Percentiles rank a stretch among this genome's conserved stretches.
Evolutionary conservation across 1,284 basidiomycete genomes (phyloP).

Genomic region (Bjerkandera adusta): DNA sequence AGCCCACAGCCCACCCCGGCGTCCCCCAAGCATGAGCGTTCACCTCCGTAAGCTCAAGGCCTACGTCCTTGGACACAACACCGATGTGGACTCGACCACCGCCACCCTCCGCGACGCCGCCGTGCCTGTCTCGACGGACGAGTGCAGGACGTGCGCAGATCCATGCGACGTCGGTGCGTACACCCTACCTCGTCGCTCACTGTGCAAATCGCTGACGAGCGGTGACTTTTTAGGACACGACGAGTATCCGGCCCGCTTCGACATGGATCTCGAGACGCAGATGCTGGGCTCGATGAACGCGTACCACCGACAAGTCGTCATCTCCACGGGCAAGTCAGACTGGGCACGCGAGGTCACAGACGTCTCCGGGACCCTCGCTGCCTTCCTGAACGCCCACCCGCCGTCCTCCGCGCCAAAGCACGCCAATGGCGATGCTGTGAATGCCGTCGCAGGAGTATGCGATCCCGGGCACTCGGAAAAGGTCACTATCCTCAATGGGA

Average conservation of each 20-base stretch:
- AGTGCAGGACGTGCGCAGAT: constrained; percentile 75
- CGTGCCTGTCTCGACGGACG: constrained; percentile 67
- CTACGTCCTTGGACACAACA: constrained; percentile 28
- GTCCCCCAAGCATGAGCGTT: constrained; percentile 23
- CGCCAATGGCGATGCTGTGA: constrained; percentile 17
- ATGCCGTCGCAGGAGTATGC: constrained; percentile 52
- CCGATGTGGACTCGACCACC: constrained; percentile 24
- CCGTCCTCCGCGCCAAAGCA: constrained; percentile 25
- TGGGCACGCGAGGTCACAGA: constrained; percentile 80
- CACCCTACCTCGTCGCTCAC: constrained; percentile 2
- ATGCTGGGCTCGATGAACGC: constrained; percentile 84
- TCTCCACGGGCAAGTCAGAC: constrained; percentile 86
- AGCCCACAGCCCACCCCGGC: background rate
- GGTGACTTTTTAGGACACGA: constrained; percentile 72
- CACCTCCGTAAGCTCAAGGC: constrained; percentile 29
- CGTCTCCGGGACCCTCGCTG: constrained; percentile 64
- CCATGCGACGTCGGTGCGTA: constrained; percentile 70
- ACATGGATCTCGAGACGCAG: constrained; percentile 74
- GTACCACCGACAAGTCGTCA: constrained; percentile 80
- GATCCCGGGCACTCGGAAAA: constrained; percentile 48
- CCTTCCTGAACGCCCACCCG: constrained; percentile 51
- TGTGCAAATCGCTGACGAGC: constrained; percentile 12
- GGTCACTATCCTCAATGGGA: constrained; percentile 80
- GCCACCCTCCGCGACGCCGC: constrained; percentile 40
- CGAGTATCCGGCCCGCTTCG: constrained; percentile 67